Base-by-base conservation (phyloP, 495 filamentous ascomycete species). In the Aspergillus leporis region DNA sequence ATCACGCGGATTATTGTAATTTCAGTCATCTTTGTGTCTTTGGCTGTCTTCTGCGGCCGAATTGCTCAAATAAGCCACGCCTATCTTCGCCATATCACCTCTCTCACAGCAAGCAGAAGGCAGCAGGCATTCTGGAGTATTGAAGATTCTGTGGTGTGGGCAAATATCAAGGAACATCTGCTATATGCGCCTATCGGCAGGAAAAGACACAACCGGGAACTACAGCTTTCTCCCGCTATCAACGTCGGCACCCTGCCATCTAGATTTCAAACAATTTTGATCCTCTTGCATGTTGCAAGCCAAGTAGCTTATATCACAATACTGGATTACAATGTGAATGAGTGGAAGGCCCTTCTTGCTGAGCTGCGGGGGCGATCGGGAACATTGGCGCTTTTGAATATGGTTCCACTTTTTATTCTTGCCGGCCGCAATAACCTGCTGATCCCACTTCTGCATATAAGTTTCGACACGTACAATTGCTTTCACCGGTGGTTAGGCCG, bases 381-480 rank as follows among this genome's bases (percentile, higher is more conserved):
- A 45, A 87, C 86, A 38, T 80, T 98, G 61, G 84, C 93, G 1
- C 78, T 87, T 23, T 83, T 95, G 58, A 98, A 96, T 72, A 89
- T 98, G 87, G 82, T 97, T 16, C 91, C 92, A 5, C 81, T 96
- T 19, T 83, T 98, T 61, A 76, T 98, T 54, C 84, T 97, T 58
- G 93, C 92, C 16, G 86, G 91, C 21, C 87, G 93, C 64, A 98
- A 98, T 76, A 98, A 96, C 70, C 91, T 90, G 13, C 76, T 97
- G 16, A 97, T 97, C 60, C 70, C 78, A 6, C 71, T 96, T 14
- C 79, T 96, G 62, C 85, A 85, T 30, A 86, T 98, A 73, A 93
- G 90, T 70, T 98, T 97, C 74, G 94, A 98, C 75, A 96, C 93
- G 0, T 97, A 92, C 81, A 98, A 97, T 71, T 79, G 97, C 28